phyloP scores from a whole-genome alignment of 176 grass and related monocot species.

The Zizania latifolia region DNA sequence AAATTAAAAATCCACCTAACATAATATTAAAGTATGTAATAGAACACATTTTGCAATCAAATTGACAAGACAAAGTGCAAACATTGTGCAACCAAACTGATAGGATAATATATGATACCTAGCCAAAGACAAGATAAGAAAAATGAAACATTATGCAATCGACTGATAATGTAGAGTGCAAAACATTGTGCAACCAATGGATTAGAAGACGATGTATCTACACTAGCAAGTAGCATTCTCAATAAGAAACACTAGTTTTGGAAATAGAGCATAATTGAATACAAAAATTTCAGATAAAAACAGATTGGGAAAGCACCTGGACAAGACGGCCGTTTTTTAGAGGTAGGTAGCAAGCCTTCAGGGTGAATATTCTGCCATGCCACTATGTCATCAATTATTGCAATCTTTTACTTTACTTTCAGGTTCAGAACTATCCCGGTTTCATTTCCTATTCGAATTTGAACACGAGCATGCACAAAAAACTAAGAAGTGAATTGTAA shows the following conservation, averaged over 20 bases:
- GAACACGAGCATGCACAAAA: too few relatives aligned
- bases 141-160: too few relatives aligned
- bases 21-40: neutral
- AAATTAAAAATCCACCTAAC: neutral
- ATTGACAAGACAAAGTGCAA: neutral
- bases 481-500: too few relatives aligned
- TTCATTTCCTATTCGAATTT: too few relatives aligned
- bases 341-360: constrained; percentile 42
- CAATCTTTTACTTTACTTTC: too few relatives aligned
- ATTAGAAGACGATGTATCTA: constrained; percentile 10
- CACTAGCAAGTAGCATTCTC: neutral
- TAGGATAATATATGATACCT: neutral
- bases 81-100: neutral
- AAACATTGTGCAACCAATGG: neutral
- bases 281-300: constrained; percentile 23
- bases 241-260: neutral
- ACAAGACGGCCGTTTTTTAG: constrained; percentile 41
- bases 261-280: neutral
- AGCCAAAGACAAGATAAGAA: neutral
- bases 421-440: too few relatives aligned
- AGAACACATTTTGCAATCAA: neutral
- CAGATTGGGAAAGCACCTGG: constrained; percentile 50
- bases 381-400: constrained; percentile 80
- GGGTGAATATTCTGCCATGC: constrained; percentile 45
- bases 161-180: neutral